phyloP scores from a whole-genome alignment of 116 monocot species.

The Cymodocea nodosa region DNA sequence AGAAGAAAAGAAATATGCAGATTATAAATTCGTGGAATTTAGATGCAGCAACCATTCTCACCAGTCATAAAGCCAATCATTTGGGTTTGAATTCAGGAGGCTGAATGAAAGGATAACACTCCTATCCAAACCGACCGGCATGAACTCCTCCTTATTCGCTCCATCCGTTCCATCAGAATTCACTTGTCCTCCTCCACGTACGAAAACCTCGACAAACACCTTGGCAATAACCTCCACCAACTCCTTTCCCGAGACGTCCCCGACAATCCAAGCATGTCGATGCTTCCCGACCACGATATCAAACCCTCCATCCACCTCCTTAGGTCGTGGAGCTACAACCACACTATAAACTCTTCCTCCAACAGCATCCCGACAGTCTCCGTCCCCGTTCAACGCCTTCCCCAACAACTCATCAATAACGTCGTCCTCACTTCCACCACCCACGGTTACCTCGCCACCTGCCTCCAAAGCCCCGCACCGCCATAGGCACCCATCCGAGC shows the following conservation, averaged over 20 bases:
- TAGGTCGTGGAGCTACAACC: slow-evolving; percentile 17
- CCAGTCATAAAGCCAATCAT: slow-evolving; percentile 88
- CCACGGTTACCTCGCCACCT: background rate
- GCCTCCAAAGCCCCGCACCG: slow-evolving; percentile 19
- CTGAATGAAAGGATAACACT: slow-evolving; percentile 71
- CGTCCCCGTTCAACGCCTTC: slow-evolving; percentile 7
- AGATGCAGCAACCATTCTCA: slow-evolving; percentile 12
- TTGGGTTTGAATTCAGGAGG: slow-evolving; percentile 76
- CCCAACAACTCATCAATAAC: slow-evolving; percentile 48
- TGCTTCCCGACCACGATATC: slow-evolving; percentile 76
- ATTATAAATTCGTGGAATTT: too few species aligned
- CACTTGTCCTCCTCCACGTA: slow-evolving; percentile 40
- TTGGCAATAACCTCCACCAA: slow-evolving; percentile 22
- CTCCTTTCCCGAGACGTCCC: slow-evolving; percentile 22
- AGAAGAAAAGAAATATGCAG: too few species aligned
- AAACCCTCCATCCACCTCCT: slow-evolving; percentile 10
- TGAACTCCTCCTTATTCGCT: slow-evolving; percentile 37
- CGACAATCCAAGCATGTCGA: slow-evolving; percentile 82
- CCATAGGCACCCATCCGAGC: slow-evolving; percentile 23
- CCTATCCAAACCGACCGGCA: slow-evolving; percentile 92
- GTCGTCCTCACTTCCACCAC: slow-evolving; percentile 17
- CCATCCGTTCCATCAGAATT: background rate
- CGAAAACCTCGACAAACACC: slow-evolving; percentile 54
- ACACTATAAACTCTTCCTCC: slow-evolving; percentile 57
- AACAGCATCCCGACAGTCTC: background rate